Evolutionary conservation across 1,139 yeast species (phyloP), one percentile per base, ranked within the genome.

Genomic region (Debaryomycetaceae sp.): DNA sequence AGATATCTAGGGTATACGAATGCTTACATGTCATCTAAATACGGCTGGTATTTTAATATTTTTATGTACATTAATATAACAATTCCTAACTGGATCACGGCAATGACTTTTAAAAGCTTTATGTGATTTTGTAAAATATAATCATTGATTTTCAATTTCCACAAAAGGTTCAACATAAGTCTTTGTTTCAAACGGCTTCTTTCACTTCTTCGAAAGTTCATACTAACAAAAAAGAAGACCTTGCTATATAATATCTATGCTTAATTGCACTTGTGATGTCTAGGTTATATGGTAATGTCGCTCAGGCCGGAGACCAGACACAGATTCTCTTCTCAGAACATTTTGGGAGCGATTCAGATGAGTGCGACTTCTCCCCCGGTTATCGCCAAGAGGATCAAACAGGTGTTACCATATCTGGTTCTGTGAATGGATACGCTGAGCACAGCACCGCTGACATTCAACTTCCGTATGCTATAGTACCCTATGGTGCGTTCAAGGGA

Each of bases 401-500:
- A 8, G 31, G 11, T 11, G 4, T 8, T 27, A 4, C 31, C 11
- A 4, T 27, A 27, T 27, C 31, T 4, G 11, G 11, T 27, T 27
- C 31, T 11, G 31, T 27, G 11, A 27, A 27, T 27, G 11, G 11
- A 27, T 27, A 27, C 11, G 8, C 4, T 7, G 11, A 11, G 11
- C 31, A 27, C 11, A 11, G 11, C 31, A 11, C 13, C 9, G 36
- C n/a, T 34, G 22, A 8, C 2, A 34, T 9, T 34, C 36, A 34
- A 8, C 8, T 13, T 9, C 9, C 22, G 2, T 34, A 34, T n/a
- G 17, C 13, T 8, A 34, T 17, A 35, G 37, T 43, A 17, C 24
- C 40, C 20, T 33, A 50, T 7, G 64, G 63, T 1, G 39, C 44
- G 31, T 55, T 51, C 41, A 55, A 49, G 43, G 62, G 63, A 6